Conservation (phyloP, 306 rosid genomes). For the peach (Prunus persica) region Prunus_persica_NCBIv2 NC_034014.1:18677001-18677500, state of each 20-base stretch:
- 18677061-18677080: not conserved
- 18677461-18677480: not conserved
- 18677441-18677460: slow-evolving; percentile 4
- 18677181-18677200: slow-evolving; percentile 28
- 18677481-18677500: not conserved
- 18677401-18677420: not conserved
- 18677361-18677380: no score
- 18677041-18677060: slow-evolving; percentile 19
- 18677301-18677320: not conserved
- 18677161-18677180: slow-evolving; percentile 13
- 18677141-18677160: not conserved
- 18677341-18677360: not conserved
- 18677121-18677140: not conserved
- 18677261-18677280: not conserved
- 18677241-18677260: slow-evolving; percentile 1
- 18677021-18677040: slow-evolving; percentile 30
- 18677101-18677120: not conserved
- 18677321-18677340: not conserved
- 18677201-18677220: not conserved
- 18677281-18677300: not conserved
- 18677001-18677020: slow-evolving; percentile 20
- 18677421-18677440: not conserved
- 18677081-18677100: slow-evolving; percentile 13
- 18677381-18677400: not conserved
- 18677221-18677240: not conserved